These are phyloP conservation scores for Populus nigra DNA, from an alignment of 345 rosid species.

Conservation along the genomic window DNA sequence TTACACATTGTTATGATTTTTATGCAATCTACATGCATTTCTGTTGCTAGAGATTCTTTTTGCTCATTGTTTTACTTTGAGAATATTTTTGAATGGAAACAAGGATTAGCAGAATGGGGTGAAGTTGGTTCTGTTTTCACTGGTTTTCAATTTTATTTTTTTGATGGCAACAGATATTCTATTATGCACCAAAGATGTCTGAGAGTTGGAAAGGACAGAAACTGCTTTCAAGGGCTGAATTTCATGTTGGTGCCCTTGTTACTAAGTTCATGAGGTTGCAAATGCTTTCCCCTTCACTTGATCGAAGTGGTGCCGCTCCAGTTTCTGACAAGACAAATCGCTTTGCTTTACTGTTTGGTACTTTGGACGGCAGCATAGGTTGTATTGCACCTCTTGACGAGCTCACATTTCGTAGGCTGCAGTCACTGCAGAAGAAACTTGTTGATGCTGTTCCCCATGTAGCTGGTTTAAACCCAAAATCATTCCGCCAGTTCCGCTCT, in stretches of 20 bases:
- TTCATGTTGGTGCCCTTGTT: slow-evolving; percentile 88
- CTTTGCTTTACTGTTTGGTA: slow-evolving; percentile 78
- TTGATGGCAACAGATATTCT: slow-evolving; percentile 61
- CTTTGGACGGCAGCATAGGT: slow-evolving; percentile 91
- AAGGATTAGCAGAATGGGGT: too few species aligned
- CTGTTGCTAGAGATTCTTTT: too few species aligned
- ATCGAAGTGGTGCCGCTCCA: slow-evolving; percentile 49
- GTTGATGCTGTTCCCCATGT: slow-evolving; percentile 88
- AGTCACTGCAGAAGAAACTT: slow-evolving; percentile 84
- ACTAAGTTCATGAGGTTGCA: slow-evolving; percentile 86
- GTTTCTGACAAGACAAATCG: slow-evolving; percentile 85
- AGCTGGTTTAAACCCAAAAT: slow-evolving; percentile 88
- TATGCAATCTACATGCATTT: too few species aligned
- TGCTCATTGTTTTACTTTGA: too few species aligned
- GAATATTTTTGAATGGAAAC: too few species aligned
- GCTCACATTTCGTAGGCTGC: slow-evolving; percentile 87
- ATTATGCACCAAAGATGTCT: slow-evolving; percentile 87
- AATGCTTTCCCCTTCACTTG: slow-evolving; percentile 68
- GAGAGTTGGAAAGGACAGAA: slow-evolving; percentile 99
- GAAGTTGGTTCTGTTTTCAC: neutral
- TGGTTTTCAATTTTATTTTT: neutral
- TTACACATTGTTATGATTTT: too few species aligned
- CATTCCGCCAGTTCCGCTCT: slow-evolving; percentile 83
- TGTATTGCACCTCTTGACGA: slow-evolving; percentile 95
- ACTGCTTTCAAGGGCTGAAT: slow-evolving; percentile 91